phyloP scores from a whole-genome alignment of 805 yeast genomes.

The Barnettozyma salicaria region DNA sequence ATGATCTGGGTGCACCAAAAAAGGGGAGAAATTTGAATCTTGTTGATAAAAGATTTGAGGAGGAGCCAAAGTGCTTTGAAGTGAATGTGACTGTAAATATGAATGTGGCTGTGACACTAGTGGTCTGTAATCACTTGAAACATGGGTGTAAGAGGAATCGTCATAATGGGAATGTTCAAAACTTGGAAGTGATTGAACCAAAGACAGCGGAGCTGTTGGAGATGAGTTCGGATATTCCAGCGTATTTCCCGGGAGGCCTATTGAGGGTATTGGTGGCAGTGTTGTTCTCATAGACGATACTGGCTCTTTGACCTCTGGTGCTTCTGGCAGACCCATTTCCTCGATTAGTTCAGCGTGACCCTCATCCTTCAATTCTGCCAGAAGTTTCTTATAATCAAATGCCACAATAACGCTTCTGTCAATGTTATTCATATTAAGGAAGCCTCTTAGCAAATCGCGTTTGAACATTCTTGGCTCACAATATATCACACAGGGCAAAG shows the following conservation, averaged over 20 bases:
- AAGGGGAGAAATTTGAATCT: no score
- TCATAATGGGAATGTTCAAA: no score
- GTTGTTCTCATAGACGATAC: conserved; percentile 1
- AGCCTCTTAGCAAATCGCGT: conserved; percentile 46
- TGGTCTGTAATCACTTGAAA: no score
- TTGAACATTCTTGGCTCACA: conserved; percentile 45
- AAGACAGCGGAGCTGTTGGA: neutral
- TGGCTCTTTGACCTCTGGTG: conserved; percentile 11
- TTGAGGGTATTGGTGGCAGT: neutral
- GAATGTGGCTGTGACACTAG: no score
- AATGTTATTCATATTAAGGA: conserved; percentile 32
- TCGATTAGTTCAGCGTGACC: conserved; percentile 14
- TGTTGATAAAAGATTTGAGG: no score
- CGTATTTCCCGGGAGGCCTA: neutral
- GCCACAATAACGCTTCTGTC: conserved; percentile 29
- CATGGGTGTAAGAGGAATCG: no score
- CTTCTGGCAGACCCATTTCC: conserved; percentile 16
- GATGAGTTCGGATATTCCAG: no score
- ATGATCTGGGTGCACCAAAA: no score
- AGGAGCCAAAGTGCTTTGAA: no score
- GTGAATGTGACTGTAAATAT: no score
- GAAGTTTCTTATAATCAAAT: conserved; percentile 24
- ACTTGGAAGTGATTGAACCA: neutral
- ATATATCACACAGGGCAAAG: conserved; percentile 36
- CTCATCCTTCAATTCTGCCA: conserved; percentile 15